These are phyloP conservation scores for Eustoma russellianum DNA, from an alignment of 257 asterid genomes.

Conservation along the genomic window DNA sequence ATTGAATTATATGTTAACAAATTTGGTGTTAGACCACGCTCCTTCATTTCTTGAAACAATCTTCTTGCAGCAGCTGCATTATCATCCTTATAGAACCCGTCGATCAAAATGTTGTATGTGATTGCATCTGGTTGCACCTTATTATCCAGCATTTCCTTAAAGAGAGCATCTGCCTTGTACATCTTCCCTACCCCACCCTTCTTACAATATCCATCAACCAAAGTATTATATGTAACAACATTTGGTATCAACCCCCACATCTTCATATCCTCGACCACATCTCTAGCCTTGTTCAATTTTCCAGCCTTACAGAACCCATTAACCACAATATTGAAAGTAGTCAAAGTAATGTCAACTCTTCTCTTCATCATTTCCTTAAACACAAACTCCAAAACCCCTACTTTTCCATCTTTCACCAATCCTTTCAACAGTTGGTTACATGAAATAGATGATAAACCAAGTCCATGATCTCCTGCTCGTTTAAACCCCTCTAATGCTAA, in stretches of 20 bases:
- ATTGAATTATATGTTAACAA: conserved; percentile 51
- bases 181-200: conserved; percentile 64
- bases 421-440: conserved; percentile 51
- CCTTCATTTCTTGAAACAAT: conserved; percentile 59
- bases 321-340: conserved; percentile 51
- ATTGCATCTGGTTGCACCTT: conserved; percentile 41
- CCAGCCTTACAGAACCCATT: conserved; percentile 78
- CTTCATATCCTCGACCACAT: conserved; percentile 78
- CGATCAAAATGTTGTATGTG: conserved; percentile 62
- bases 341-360: conserved; percentile 41
- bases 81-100: conserved; percentile 77
- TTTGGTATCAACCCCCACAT: conserved; percentile 45
- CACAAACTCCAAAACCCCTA: conserved; percentile 40
- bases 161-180: conserved; percentile 51
- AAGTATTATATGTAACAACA: conserved; percentile 61
- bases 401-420: conserved; percentile 40
- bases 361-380: conserved; percentile 74
- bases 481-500: conserved; percentile 67
- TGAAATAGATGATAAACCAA: conserved; percentile 45
- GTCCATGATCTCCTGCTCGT: conserved; percentile 71
- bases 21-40: conserved; percentile 36
- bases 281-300: conserved; percentile 62
- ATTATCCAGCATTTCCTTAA: conserved; percentile 67
- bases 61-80: conserved; percentile 43
- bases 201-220: conserved; percentile 71